phyloP scores from a whole-genome alignment of 768 basidiomycete species.

The Lentinula raphanica region DNA sequence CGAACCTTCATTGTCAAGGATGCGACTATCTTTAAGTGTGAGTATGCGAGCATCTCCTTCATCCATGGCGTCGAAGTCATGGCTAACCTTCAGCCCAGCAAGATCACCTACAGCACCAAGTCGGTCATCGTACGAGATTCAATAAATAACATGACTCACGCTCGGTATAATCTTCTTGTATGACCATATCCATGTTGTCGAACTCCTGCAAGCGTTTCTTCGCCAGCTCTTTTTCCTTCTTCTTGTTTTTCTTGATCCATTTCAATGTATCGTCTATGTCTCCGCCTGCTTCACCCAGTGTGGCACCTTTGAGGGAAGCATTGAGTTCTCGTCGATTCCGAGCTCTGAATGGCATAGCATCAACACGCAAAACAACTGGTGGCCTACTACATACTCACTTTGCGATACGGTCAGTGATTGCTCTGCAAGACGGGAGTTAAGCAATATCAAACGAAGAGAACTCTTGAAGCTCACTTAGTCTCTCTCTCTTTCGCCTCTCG shows the following conservation, averaged over 20 bases:
- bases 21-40: slow-evolving; percentile 92
- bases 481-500: slow-evolving; percentile 66
- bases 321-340: slow-evolving; percentile 92
- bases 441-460: slow-evolving; percentile 17
- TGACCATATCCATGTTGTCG: slow-evolving; percentile 76
- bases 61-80: slow-evolving; percentile 87
- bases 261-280: slow-evolving; percentile 70
- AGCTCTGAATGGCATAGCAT: slow-evolving; percentile 55
- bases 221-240: slow-evolving; percentile 84
- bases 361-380: slow-evolving; percentile 35
- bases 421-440: slow-evolving; percentile 38
- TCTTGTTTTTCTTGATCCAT: slow-evolving; percentile 92
- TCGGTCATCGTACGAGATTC: not conserved
- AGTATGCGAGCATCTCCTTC: slow-evolving; percentile 95
- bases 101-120: slow-evolving; percentile 62
- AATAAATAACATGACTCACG: slow-evolving; percentile 44
- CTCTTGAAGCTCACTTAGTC: slow-evolving; percentile 59
- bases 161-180: slow-evolving; percentile 79
- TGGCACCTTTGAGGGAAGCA: slow-evolving; percentile 85
- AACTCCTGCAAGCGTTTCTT: slow-evolving; percentile 77
- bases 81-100: slow-evolving; percentile 90
- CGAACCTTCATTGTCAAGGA: slow-evolving; percentile 91
- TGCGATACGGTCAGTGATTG: slow-evolving; percentile 69
- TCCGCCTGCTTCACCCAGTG: slow-evolving; percentile 83
- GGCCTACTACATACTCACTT: slow-evolving; percentile 63